phyloP scores from a whole-genome alignment of 306 rosid species.

The Gastrolobium villosum region DNA sequence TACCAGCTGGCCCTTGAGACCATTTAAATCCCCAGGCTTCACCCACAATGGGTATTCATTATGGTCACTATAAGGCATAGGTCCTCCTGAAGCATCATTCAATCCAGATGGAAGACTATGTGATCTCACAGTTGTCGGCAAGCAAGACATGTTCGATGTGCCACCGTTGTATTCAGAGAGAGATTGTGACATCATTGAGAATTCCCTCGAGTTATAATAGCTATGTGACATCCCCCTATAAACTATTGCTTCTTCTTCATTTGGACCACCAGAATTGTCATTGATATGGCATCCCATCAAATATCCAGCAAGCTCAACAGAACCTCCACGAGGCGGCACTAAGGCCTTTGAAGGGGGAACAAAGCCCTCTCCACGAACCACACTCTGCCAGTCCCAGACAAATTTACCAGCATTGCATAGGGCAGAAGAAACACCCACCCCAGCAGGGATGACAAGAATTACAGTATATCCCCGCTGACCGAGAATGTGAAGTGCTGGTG shows the following conservation, averaged over 20 bases:
- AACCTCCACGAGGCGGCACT: conserved; percentile 62
- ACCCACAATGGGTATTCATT: conserved; percentile 74
- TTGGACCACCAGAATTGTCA: conserved; percentile 62
- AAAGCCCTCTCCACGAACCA: conserved; percentile 95
- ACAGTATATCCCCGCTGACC: conserved; percentile 96
- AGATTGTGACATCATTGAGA: conserved; percentile 71
- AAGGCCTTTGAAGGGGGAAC: conserved; percentile 70
- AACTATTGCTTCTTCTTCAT: conserved; percentile 87
- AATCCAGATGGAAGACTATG: conserved; percentile 79
- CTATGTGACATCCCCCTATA: conserved; percentile 80
- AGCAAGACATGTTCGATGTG: conserved; percentile 52
- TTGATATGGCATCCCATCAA: conserved; percentile 75
- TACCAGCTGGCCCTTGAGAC: conserved; percentile 79
- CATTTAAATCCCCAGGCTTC: conserved; percentile 91
- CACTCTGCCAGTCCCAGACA: conserved; percentile 98
- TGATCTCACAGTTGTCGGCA: conserved; percentile 66
- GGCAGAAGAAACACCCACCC: conserved; percentile 95
- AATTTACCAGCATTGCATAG: conserved; percentile 96
- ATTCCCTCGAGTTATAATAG: conserved; percentile 74
- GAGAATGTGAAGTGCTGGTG: conserved; percentile 96
- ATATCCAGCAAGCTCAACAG: conserved; percentile 70
- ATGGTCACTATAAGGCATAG: conserved; percentile 56
- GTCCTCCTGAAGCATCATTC: conserved; percentile 70
- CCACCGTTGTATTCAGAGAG: conserved; percentile 66
- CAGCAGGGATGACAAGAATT: conserved; percentile 90